A percentile compares a stretch with the other conserved stretches of the same genome.
Evolutionary conservation across 768 basidiomycete genomes (phyloP).

Genomic region (Cytidiella melzeri): DNA sequence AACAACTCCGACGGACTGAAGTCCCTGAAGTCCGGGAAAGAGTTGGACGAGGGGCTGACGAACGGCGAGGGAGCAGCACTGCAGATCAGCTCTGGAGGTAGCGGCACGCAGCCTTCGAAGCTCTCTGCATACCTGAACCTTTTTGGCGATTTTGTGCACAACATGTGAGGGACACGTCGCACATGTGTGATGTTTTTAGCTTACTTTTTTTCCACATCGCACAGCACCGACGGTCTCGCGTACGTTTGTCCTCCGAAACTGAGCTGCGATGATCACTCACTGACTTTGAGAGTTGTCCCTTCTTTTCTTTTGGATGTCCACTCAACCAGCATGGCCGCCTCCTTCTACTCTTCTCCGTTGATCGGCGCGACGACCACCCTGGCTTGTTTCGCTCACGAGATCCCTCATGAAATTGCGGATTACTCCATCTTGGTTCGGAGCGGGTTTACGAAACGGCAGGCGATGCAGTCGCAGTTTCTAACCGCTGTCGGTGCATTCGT

Average conservation of each 20-base stretch:
- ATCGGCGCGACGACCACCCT: conserved; percentile 94
- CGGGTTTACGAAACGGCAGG: conserved; percentile 86
- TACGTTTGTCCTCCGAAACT: conserved; percentile 33
- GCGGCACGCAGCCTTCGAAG: conserved; percentile 56
- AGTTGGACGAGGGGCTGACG: conserved; percentile 21
- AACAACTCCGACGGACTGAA: conserved; percentile 43
- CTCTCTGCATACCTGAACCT: conserved; percentile 89
- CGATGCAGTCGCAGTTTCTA: conserved; percentile 90
- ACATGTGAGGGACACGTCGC: conserved; percentile 54
- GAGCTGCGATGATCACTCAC: background rate
- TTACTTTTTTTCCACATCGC: background rate
- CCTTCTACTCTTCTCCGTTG: conserved; percentile 93
- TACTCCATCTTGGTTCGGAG: conserved; percentile 89
- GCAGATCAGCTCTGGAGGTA: conserved; percentile 21
- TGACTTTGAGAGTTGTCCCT: background rate
- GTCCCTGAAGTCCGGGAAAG: conserved; percentile 32
- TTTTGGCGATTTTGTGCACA: conserved; percentile 91
- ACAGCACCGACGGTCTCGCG: conserved; percentile 89
- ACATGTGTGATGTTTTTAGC: conserved; percentile 13
- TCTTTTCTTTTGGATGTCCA: background rate
- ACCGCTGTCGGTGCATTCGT: conserved; percentile 93
- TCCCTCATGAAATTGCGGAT: conserved; percentile 96
- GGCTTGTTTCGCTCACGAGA: conserved; percentile 92
- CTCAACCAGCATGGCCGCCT: conserved; percentile 77
- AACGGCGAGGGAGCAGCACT: conserved; percentile 17